Evolutionary conservation across 768 basidiomycete genomes (phyloP).

Genomic region (Zangia roseola): DNA sequence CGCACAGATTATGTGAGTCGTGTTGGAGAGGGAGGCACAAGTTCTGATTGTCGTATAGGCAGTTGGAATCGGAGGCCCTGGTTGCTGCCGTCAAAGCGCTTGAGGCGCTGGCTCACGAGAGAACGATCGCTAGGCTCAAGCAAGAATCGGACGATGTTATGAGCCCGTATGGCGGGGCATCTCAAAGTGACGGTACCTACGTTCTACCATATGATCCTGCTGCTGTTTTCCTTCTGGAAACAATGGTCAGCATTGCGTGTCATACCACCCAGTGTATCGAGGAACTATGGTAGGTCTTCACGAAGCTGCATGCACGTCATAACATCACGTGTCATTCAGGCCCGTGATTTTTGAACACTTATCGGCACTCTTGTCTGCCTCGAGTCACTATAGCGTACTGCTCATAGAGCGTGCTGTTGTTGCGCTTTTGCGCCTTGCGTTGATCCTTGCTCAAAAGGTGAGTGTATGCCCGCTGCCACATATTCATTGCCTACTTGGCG

Average conservation of each 20-base stretch:
- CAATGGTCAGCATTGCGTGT: constrained; percentile 86
- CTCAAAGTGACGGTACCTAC: constrained; percentile 43
- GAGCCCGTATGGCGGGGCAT: constrained; percentile 31
- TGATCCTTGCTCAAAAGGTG: constrained; percentile 79
- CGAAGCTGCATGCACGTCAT: neutral
- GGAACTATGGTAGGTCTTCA: constrained; percentile 74
- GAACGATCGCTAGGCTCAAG: constrained; percentile 78
- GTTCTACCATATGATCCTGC: constrained; percentile 92
- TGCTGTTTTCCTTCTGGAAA: constrained; percentile 91
- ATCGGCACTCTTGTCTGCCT: constrained; percentile 71
- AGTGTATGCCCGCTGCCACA: constrained; percentile 15
- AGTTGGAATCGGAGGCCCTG: constrained; percentile 75
- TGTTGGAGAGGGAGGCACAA: neutral
- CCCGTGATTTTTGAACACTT: constrained; percentile 94
- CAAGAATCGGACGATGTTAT: constrained; percentile 62
- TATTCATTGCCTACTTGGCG: neutral
- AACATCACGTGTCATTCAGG: constrained; percentile 46
- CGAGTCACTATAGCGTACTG: constrained; percentile 82
- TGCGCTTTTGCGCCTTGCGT: constrained; percentile 79
- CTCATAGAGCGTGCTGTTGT: constrained; percentile 94
- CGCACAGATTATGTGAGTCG: constrained; percentile 82
- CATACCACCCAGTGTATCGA: constrained; percentile 76
- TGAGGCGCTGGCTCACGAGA: constrained; percentile 85
- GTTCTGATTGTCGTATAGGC: constrained; percentile 44
- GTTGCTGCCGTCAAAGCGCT: constrained; percentile 83